Evolutionary conservation across 2,329 filamentous ascomycete species (phyloP).

Genomic region (Verticillium klebahnii): DNA sequence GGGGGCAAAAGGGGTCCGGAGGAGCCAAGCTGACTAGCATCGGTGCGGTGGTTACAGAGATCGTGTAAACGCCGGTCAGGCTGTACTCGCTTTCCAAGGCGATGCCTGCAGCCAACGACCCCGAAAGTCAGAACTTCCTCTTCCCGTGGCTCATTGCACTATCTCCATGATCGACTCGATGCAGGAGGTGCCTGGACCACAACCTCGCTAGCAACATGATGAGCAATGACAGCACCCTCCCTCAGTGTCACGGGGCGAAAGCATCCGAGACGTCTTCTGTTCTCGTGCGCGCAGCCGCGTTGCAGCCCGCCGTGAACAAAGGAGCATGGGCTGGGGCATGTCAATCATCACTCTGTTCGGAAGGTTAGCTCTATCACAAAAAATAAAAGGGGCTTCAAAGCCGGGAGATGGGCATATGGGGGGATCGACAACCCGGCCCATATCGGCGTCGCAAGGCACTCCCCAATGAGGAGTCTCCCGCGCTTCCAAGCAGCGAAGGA

Average conservation of each 20-base stretch:
- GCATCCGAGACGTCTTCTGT: no score
- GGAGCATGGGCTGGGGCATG: neutral
- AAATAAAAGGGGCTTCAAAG: neutral
- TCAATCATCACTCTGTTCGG: neutral
- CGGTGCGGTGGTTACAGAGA: neutral
- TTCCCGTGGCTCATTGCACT: no score
- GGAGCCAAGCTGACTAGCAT: neutral
- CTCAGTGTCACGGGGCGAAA: no score
- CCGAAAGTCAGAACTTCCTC: no score
- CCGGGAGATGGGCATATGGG: neutral
- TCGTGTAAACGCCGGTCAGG: neutral
- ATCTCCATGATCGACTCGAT: no score
- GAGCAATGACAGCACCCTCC: no score
- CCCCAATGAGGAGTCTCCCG: neutral
- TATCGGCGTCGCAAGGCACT: neutral
- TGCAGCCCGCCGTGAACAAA: neutral
- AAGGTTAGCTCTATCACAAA: neutral
- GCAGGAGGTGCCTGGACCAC: no score
- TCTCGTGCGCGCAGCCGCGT: neutral
- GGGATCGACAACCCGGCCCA: neutral
- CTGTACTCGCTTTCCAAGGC: neutral
- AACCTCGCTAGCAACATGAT: no score
- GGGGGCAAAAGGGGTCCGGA: neutral
- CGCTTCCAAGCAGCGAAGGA: neutral
- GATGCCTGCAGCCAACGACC: no score